Percentiles rank a stretch among this genome's conserved stretches.
phyloP scores from a whole-genome alignment of 495 filamentous ascomycete species.

The Aspergillus heteromorphus region DNA sequence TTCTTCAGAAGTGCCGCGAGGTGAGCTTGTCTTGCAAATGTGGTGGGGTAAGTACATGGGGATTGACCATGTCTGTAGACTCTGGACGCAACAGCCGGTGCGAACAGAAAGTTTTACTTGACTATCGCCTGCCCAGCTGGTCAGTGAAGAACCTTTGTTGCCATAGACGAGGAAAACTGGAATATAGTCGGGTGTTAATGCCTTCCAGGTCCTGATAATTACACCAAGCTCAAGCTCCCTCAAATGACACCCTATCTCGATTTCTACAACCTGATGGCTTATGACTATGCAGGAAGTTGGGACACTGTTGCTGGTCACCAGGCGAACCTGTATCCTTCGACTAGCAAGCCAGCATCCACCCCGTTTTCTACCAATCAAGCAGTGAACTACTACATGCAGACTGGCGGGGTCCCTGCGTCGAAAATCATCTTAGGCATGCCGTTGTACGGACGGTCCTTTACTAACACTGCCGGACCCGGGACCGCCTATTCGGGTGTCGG shows the following conservation, averaged over 20 bases:
- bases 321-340: conserved; percentile 63
- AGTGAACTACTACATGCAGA: conserved; percentile 54
- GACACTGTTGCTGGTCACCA: conserved; percentile 70
- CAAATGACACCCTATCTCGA: conserved; percentile 74
- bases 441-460: conserved; percentile 81
- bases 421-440: conserved; percentile 87
- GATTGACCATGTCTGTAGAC: conserved; percentile 25
- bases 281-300: conserved; percentile 79
- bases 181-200: neutral
- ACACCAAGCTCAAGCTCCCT: conserved; percentile 57
- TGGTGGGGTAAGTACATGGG: neutral
- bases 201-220: conserved; percentile 51
- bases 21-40: conserved; percentile 19
- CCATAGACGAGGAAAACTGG: neutral
- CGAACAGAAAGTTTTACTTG: conserved; percentile 59
- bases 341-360: conserved; percentile 52
- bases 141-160: neutral
- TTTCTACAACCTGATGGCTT: conserved; percentile 78
- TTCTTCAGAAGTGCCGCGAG: conserved; percentile 61
- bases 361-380: conserved; percentile 44
- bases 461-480: conserved; percentile 68
- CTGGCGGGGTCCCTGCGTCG: conserved; percentile 50
- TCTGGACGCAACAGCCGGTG: conserved; percentile 57
- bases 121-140: conserved; percentile 65
- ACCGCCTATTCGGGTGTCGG: conserved; percentile 65